Percentiles rank a stretch among this genome's conserved stretches.
These are phyloP conservation scores for Thraustochytrium striatum DNA, from an alignment of 352 stramenopile genomes.

Conservation along the genomic window DNA sequence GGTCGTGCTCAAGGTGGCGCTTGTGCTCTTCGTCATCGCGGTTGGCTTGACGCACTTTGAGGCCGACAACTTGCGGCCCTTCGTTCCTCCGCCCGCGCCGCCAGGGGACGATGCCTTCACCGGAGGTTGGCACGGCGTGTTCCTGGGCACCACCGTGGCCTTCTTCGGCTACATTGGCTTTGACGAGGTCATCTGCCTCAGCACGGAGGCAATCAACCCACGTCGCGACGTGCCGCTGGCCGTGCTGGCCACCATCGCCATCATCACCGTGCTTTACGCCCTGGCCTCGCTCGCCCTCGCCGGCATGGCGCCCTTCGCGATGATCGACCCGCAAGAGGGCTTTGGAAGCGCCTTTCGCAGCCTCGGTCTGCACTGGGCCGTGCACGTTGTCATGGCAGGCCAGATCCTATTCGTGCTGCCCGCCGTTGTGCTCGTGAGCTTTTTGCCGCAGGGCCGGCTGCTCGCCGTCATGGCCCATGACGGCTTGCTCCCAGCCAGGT, in stretches of 20 bases:
- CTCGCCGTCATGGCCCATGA: conserved; percentile 6
- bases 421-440: conserved; percentile 39
- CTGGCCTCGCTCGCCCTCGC: conserved; percentile 79
- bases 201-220: conserved; percentile 80
- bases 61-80: conserved; percentile 68
- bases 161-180: conserved; percentile 87
- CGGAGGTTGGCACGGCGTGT: conserved; percentile 64
- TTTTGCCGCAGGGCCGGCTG: conserved; percentile 27
- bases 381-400: conserved; percentile 65
- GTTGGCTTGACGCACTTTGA: conserved; percentile 73
- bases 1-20: conserved; percentile 76
- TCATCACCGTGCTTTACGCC: conserved; percentile 83
- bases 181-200: conserved; percentile 84
- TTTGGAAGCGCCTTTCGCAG: conserved; percentile 76
- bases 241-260: conserved; percentile 81
- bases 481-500: conserved; percentile 4
- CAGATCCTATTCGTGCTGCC: conserved; percentile 36
- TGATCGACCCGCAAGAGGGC: conserved; percentile 57
- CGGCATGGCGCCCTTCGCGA: conserved; percentile 58
- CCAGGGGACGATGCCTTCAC: conserved; percentile 49
- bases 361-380: conserved; percentile 67
- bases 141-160: conserved; percentile 76
- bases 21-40: conserved; percentile 80
- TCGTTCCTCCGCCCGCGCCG: conserved; percentile 60
- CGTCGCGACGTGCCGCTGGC: conserved; percentile 80